Conservation (phyloP, 805 yeast genomes). For the Metschnikowia lochheadii region DNA sequence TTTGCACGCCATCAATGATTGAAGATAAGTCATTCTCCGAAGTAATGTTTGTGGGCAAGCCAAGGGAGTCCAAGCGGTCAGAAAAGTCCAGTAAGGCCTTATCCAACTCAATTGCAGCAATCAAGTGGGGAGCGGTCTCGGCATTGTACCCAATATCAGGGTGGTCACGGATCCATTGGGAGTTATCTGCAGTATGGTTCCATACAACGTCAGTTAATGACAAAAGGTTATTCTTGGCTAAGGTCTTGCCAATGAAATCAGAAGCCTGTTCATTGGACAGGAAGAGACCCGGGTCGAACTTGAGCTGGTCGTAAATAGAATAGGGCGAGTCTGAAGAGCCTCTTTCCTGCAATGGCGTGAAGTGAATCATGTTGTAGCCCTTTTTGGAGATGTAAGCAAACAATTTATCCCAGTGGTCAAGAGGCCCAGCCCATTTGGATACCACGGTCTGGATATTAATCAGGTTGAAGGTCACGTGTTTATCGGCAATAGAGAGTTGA, state of each 20-base stretch:
- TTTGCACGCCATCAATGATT: conserved; percentile 64
- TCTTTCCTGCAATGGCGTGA: conserved; percentile 86
- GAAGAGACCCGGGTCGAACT: conserved; percentile 67
- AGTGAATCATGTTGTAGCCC: conserved; percentile 94
- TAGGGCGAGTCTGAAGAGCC: conserved; percentile 93
- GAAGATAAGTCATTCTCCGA: conserved; percentile 50
- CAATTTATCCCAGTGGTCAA: conserved; percentile 60
- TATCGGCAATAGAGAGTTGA: conserved; percentile 51
- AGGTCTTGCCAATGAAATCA: conserved; percentile 45
- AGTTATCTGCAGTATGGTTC: conserved; percentile 92
- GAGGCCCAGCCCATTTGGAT: conserved; percentile 86
- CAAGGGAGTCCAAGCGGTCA: conserved; percentile 47
- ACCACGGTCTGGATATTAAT: conserved; percentile 80
- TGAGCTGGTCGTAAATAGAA: conserved; percentile 81
- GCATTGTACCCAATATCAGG: conserved; percentile 90
- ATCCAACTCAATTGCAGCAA: conserved; percentile 82
- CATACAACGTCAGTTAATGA: conserved; percentile 89
- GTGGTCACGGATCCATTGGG: conserved; percentile 76
- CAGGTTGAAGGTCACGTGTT: conserved; percentile 67
- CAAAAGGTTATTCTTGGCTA: conserved; percentile 55
- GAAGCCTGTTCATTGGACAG: conserved; percentile 50
- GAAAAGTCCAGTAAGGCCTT: conserved; percentile 64
- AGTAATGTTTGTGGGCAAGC: conserved; percentile 56
- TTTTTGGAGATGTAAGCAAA: conserved; percentile 61
- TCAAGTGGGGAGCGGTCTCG: conserved; percentile 85